These are phyloP conservation scores for Zygosaccharomyces pseudorouxii DNA, from an alignment of 805 yeast species.

Conservation along the genomic window DNA sequence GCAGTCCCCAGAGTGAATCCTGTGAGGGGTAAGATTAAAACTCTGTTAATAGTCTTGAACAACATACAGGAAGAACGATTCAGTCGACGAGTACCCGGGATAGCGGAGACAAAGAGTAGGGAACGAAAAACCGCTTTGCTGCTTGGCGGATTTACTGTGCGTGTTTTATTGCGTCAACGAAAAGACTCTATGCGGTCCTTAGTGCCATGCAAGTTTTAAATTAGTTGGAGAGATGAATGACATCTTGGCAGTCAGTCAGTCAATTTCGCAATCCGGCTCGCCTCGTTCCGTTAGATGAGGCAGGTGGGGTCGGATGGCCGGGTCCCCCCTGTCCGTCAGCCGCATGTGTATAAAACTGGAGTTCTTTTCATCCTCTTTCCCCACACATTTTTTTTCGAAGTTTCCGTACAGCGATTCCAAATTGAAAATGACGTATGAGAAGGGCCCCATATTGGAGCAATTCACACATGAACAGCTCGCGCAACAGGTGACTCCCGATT, in stretches of 20 bases:
- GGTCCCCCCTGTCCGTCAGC: slow-evolving; percentile 4
- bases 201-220: neutral
- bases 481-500: neutral
- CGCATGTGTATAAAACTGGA: slow-evolving; percentile 3
- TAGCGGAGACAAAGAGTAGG: neutral
- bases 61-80: neutral
- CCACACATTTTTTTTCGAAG: neutral
- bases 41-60: slow-evolving; percentile 14
- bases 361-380: neutral
- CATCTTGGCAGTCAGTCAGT: neutral
- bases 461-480: slow-evolving; percentile 1
- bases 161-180: too few relatives aligned
- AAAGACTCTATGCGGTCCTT: too few relatives aligned
- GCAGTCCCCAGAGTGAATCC: slow-evolving; percentile 32
- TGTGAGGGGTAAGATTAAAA: slow-evolving; percentile 25
- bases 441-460: slow-evolving; percentile 7
- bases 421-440: neutral
- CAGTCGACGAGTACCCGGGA: neutral
- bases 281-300: neutral
- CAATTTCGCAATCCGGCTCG: neutral
- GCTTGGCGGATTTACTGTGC: neutral
- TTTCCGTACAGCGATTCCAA: neutral
- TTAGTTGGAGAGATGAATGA: neutral
- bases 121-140: neutral
- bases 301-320: neutral